Base-by-base conservation (phyloP, 768 basidiomycete genomes). In the Asterophora parasitica region DNA sequence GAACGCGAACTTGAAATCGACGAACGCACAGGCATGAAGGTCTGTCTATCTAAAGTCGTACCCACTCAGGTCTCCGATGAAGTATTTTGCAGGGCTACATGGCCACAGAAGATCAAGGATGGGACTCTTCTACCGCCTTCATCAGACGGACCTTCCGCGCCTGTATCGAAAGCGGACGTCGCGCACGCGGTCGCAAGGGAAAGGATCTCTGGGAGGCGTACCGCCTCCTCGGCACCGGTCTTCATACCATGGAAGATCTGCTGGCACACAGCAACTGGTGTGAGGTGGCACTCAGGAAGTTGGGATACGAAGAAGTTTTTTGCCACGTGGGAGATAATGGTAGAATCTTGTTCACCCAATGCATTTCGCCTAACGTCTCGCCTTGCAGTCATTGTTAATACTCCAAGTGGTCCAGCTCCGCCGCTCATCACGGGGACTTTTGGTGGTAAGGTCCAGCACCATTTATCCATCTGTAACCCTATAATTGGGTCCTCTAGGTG, bases 231-330 rank as follows among this genome's bases (percentile, higher is more conserved):
- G 88, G 88, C 3, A 80, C 76, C 16, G 81, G 78, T 2, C 67
- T 83, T 27, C 82, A 83, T 59, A 83, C 82, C 3, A 68, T 83
- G 65, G 86, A 89, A 59, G 86, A 91, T 61, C 73, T 89, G 33
- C 67, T 83, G 10, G 87, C 88, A 1, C 89, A 90, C 61, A 81
- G 79, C 59, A 83, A 91, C 65, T 90, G 83, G 78, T 84, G 83
- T 64, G 88, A 92, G 64, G 68, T 90, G 9, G 77, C 77, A 0
- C 72, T 91, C 7, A 74, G 79, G 52, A 82, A 81, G 52, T 71
- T 88, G 68, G 88, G 89, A 0, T 70, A 88, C 60, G 50, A 68
- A 12, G 72, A 86, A 35, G 83, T 90, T 12, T 91, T 91, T 65
- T 82, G 82, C 49, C 88, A 91, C 63, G 86, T 91, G 40, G 88